These are phyloP conservation scores for Pyrrhoderma noxium DNA, from an alignment of 1,284 basidiomycete genomes.

Conservation along the genomic window DNA sequence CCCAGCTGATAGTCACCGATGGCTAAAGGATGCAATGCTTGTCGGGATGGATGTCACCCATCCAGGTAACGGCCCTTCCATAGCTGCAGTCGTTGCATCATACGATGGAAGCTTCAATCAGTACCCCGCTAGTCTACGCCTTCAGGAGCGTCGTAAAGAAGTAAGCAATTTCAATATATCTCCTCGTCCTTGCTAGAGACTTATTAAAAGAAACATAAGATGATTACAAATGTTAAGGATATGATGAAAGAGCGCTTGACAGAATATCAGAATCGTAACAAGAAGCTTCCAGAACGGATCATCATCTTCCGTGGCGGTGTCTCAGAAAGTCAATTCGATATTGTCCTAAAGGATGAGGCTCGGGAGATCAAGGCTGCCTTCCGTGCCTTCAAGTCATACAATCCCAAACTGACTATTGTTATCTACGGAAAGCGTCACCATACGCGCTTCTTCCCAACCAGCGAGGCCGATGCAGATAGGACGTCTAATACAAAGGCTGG, in stretches of 20 bases:
- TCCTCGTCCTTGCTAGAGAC: background rate
- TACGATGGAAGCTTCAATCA: slow-evolving; percentile 7
- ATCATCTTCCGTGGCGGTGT: slow-evolving; percentile 70
- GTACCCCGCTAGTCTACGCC: slow-evolving; percentile 7
- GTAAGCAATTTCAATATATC: slow-evolving; percentile 29
- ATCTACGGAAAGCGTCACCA: slow-evolving; percentile 78
- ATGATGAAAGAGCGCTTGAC: slow-evolving; percentile 65
- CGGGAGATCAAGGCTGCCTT: slow-evolving; percentile 50
- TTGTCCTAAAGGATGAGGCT: slow-evolving; percentile 50
- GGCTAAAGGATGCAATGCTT: slow-evolving; percentile 71
- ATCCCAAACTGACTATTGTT: slow-evolving; percentile 59
- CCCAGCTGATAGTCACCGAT: slow-evolving; percentile 45
- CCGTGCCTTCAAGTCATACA: slow-evolving; percentile 45
- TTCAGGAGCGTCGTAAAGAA: slow-evolving; percentile 17
- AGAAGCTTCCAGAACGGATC: slow-evolving; percentile 50
- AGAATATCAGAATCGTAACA: slow-evolving; percentile 46
- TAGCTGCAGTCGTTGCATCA: slow-evolving; percentile 4
- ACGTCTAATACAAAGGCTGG: slow-evolving; percentile 70
- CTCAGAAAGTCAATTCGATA: slow-evolving; percentile 59
- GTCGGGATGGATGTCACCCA: slow-evolving; percentile 22
- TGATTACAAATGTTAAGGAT: slow-evolving; percentile 51
- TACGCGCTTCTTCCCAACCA: slow-evolving; percentile 52
- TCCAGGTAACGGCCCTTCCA: background rate
- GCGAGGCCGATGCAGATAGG: slow-evolving; percentile 36
- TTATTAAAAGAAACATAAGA: slow-evolving; percentile 34